Evolutionary conservation across 108 stramenopile species (phyloP), one percentile per base, ranked within the genome.

Genomic region (Cyclostephanos tholiformis): DNA sequence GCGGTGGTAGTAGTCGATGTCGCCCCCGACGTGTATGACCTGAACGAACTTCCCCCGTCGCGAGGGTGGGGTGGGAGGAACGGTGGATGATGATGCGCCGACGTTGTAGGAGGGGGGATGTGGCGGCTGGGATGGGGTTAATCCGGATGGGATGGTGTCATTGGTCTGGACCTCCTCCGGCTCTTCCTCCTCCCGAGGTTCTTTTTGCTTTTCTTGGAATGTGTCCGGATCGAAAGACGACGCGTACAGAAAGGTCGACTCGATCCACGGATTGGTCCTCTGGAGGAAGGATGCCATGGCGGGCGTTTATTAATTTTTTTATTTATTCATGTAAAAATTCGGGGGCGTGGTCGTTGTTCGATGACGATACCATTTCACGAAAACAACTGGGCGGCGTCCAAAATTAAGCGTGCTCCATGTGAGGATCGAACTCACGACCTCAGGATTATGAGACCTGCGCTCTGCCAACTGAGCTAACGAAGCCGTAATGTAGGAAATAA

Each of bases 361-460:
- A n/a, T n/a, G n/a, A n/a, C n/a, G n/a, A n/a, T n/a, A n/a, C n/a
- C n/a, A n/a, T n/a, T n/a, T n/a, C n/a, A n/a, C n/a, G n/a, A n/a
- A n/a, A n/a, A n/a, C n/a, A n/a, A n/a, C n/a, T n/a, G 32, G 32
- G 32, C 32, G 32, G 4, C n/a, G n/a, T n/a, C n/a, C 32, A 32
- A 64, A 4, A 19, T 20, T 38, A 32, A 27, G 0, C 3, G 10
- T 73, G 72, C 72, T 74, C 69, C 58, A 69, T 82, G 84, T 75
- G 80, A 82, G 84, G 84, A 85, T 85, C 84, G 84, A 85, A 85
- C 84, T 82, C 80, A 75, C 84, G 84, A 85, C 84, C 80, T 85
- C 84, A 72, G 77, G 84, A 85, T 85, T 84, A 84, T 84, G 84
- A 84, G 84, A 84, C 84, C 76, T 72, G 80, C 84, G 84, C 84